A percentile compares a stretch with the other conserved stretches of the same genome.
These are phyloP conservation scores for Plectosphaerella plurivora DNA, from an alignment of 2,329 filamentous ascomycete genomes.

Conservation along the genomic window DNA sequence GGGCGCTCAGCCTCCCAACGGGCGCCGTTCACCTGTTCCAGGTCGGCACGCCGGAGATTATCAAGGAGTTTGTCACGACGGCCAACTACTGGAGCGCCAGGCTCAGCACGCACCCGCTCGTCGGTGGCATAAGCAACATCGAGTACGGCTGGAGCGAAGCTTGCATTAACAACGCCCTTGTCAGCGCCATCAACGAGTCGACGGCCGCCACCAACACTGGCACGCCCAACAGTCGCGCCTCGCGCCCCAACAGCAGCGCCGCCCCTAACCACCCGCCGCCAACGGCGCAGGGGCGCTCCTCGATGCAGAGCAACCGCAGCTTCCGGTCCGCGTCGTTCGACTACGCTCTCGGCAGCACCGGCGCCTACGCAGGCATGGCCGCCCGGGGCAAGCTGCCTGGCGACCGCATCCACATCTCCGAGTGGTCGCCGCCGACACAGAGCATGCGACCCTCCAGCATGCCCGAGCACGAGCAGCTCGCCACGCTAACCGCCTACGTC, in stretches of 20 bases:
- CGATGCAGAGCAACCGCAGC: conserved; percentile 21
- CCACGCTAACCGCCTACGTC: conserved; percentile 72
- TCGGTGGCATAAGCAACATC: conserved; percentile 92
- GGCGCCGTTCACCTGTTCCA: conserved; percentile 98
- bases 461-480: conserved; percentile 76
- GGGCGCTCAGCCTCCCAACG: conserved; percentile 85
- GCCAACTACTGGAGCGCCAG: conserved; percentile 98
- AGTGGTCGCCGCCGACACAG: conserved; percentile 86
- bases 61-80: conserved; percentile 87
- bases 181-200: conserved; percentile 48
- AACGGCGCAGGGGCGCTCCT: not conserved
- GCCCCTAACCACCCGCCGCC: conserved; percentile 20
- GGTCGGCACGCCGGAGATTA: conserved; percentile 90
- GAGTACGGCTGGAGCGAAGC: conserved; percentile 95
- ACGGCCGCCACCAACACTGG: conserved; percentile 13
- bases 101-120: conserved; percentile 86
- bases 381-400: conserved; percentile 64
- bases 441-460: conserved; percentile 82
- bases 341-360: conserved; percentile 40
- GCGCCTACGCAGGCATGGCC: conserved; percentile 28
- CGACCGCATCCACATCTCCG: conserved; percentile 76
- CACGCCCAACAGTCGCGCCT: conserved; percentile 24
- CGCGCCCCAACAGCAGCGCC: conserved; percentile 48
- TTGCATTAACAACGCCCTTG: conserved; percentile 62
- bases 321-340: conserved; percentile 58